Percentiles rank a stretch among this genome's conserved stretches.
These are phyloP conservation scores for Brassica carinata DNA, from an alignment of 345 rosid genomes.

Conservation along the genomic window DNA sequence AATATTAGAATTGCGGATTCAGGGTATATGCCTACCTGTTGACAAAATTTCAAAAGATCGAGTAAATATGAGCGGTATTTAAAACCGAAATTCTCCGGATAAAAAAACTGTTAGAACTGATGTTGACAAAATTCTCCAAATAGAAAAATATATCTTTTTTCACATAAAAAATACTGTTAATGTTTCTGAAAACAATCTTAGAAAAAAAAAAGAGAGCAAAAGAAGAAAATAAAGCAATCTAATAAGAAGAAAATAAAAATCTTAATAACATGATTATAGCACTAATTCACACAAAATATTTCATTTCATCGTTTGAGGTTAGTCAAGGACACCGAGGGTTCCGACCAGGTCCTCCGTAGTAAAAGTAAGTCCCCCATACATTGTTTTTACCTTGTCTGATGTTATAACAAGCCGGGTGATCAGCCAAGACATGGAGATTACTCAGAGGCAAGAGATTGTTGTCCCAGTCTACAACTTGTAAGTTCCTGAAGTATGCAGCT, in stretches of 20 bases:
- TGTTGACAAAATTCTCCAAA: neutral
- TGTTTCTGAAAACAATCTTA: slow-evolving; percentile 20
- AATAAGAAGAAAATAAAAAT: neutral
- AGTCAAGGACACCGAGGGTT: slow-evolving; percentile 76
- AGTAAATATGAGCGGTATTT: neutral
- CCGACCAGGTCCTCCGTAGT: slow-evolving; percentile 97
- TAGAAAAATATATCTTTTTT: slow-evolving; percentile 5
- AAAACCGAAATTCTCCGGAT: neutral
- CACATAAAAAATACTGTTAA: slow-evolving; percentile 28
- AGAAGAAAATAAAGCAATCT: neutral
- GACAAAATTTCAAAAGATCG: neutral
- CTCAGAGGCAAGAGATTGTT: slow-evolving; percentile 76
- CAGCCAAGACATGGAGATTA: slow-evolving; percentile 74
- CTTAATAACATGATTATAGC: slow-evolving; percentile 20
- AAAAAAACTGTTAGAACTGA: neutral
- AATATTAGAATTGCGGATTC: neutral
- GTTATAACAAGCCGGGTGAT: slow-evolving; percentile 88
- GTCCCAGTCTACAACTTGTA: slow-evolving; percentile 94
- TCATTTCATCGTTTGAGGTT: neutral
- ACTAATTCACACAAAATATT: slow-evolving; percentile 32
- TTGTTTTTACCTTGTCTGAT: slow-evolving; percentile 79
- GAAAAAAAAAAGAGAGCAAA: neutral
- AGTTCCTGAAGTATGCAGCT: slow-evolving; percentile 85
- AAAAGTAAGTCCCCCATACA: slow-evolving; percentile 96
- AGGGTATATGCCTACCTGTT: neutral